Percentiles rank a stretch among this genome's conserved stretches.
phyloP scores from a whole-genome alignment of 768 basidiomycete genomes.

The Tricholoma matsutake region DNA sequence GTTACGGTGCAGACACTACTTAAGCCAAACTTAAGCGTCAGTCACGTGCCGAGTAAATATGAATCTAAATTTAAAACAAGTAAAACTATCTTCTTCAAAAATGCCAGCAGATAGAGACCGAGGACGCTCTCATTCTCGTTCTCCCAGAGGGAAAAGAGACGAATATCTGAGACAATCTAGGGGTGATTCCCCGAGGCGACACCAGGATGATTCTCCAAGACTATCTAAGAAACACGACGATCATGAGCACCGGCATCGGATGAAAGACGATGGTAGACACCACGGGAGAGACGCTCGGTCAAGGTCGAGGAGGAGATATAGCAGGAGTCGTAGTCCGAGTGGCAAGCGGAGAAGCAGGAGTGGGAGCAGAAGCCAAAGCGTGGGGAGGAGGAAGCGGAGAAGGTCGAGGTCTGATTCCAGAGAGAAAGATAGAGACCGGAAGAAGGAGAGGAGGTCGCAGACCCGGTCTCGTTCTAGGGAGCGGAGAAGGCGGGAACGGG shows the following conservation, averaged over 20 bases:
- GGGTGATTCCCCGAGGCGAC: not conserved
- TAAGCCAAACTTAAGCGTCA: no score
- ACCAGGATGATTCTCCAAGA: not conserved
- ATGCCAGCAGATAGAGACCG: not conserved
- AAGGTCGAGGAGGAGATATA: slow-evolving; percentile 3
- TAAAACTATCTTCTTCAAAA: not conserved
- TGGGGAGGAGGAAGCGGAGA: slow-evolving; percentile 26
- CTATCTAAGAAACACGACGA: not conserved
- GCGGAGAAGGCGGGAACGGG: slow-evolving; percentile 14
- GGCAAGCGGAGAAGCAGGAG: slow-evolving; percentile 22
- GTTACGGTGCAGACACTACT: no score
- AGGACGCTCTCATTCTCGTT: slow-evolving; percentile 1
- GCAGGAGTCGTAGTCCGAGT: slow-evolving; percentile 19
- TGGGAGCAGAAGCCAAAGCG: slow-evolving; percentile 29
- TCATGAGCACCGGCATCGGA: not conserved
- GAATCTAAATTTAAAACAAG: no score
- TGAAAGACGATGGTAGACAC: not conserved
- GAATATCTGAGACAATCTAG: not conserved
- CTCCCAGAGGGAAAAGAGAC: not conserved
- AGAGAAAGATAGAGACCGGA: slow-evolving; percentile 29
- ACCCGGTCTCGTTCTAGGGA: slow-evolving; percentile 29
- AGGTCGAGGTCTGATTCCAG: slow-evolving; percentile 35
- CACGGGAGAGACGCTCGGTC: not conserved
- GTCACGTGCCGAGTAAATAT: no score
- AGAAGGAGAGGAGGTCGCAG: slow-evolving; percentile 29